phyloP scores from a whole-genome alignment of 23 red algal genomes.

The Gracilaria caudata region DNA sequence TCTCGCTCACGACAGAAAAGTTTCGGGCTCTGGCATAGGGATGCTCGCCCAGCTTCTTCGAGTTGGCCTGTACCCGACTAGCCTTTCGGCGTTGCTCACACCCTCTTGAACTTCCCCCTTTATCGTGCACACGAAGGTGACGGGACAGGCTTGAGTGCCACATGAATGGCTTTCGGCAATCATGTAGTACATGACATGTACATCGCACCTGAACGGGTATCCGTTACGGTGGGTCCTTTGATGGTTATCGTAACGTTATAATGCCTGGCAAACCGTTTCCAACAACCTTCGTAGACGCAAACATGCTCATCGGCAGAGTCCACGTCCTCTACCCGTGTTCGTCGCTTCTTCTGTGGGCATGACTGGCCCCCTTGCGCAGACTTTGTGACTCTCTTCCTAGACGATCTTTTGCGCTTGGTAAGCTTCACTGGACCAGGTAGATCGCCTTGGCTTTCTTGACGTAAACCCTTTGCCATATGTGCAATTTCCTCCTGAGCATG shows the following conservation, averaged over 20 bases:
- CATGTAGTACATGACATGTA: too few species aligned
- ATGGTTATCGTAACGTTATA: constrained; percentile 85
- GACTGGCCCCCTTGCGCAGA: not conserved
- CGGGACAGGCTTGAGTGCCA: constrained; percentile 62
- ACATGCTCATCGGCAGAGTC: constrained; percentile 24
- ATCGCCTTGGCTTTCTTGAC: not conserved
- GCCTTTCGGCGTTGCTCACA: not conserved
- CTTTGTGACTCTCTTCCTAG: not conserved
- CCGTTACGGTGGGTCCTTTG: constrained; percentile 65
- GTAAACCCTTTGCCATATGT: not conserved
- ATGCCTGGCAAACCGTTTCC: constrained; percentile 68
- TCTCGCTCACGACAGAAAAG: not conserved
- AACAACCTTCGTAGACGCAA: constrained; percentile 40
- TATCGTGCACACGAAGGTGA: constrained; percentile 47
- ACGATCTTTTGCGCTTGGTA: not conserved
- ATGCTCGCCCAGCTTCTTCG: too few species aligned
- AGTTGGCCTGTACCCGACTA: not conserved
- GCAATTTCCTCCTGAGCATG: too few species aligned
- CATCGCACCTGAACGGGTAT: constrained; percentile 58
- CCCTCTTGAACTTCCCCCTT: not conserved
- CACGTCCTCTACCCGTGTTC: constrained; percentile 51
- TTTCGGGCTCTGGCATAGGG: not conserved
- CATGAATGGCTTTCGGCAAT: constrained; percentile 68
- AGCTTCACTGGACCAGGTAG: not conserved
- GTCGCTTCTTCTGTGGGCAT: not conserved